These are phyloP conservation scores for Protomyces pachydermus DNA, from an alignment of 1,139 yeast genomes.

Conservation along the genomic window DNA sequence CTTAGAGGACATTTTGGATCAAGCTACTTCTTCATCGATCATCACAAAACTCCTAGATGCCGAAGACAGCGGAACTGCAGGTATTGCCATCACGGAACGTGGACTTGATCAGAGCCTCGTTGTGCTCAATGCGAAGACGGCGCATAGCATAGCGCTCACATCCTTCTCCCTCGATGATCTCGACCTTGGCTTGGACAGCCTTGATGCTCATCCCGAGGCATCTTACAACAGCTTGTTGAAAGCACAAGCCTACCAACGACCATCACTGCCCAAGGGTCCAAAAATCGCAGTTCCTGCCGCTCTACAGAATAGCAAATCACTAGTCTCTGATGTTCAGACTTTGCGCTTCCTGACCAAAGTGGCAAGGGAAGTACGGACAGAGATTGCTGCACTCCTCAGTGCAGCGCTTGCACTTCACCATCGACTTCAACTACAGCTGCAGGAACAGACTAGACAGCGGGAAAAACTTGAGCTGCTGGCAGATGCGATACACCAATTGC, in stretches of 20 bases:
- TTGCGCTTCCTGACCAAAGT: constrained; percentile 25
- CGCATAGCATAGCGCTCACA: background rate
- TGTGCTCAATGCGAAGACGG: background rate
- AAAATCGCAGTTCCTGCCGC: constrained; percentile 4
- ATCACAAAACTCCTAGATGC: constrained; percentile 10
- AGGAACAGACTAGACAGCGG: constrained; percentile 19
- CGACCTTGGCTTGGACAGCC: background rate
- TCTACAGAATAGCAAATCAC: background rate
- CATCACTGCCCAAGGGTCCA: background rate
- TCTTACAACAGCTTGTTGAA: constrained; percentile 5
- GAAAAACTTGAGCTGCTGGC: constrained; percentile 8
- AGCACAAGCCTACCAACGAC: constrained; percentile 6
- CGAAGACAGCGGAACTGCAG: background rate
- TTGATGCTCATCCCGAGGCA: background rate
- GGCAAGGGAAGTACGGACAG: constrained; percentile 14
- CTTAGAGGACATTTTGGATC: background rate
- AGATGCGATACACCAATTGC: background rate
- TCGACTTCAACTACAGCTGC: constrained; percentile 21
- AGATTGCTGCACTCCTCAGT: constrained; percentile 6
- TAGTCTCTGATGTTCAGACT: constrained; percentile 10
- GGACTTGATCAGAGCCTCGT: background rate
- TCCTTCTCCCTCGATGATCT: background rate
- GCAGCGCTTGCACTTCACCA: constrained; percentile 7
- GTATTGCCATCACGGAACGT: background rate
- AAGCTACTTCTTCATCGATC: background rate